These are phyloP conservation scores for Coemansia sp. DNA, from an alignment of 192 early-diverging fungal species.

Conservation along the genomic window DNA sequence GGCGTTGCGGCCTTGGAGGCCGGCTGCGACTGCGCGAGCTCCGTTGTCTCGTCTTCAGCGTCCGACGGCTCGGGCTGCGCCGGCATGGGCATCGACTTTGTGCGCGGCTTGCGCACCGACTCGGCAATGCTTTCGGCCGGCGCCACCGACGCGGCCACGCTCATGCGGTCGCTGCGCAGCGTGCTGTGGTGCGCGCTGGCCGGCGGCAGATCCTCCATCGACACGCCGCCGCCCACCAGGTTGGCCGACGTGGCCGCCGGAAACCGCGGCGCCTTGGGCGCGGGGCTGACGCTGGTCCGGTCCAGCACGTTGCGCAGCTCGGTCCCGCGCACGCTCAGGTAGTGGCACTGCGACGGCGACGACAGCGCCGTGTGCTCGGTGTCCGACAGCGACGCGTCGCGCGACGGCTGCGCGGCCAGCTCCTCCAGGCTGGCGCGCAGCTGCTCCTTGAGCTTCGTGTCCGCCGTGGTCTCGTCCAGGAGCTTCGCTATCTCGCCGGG, in stretches of 20 bases:
- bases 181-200: conserved; percentile 18
- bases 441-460: conserved; percentile 43
- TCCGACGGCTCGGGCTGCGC: neutral
- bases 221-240: conserved; percentile 44
- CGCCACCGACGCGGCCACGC: conserved; percentile 31
- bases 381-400: conserved; percentile 25
- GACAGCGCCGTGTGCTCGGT: conserved; percentile 25
- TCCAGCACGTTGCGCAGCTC: conserved; percentile 47
- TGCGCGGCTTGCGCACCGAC: neutral
- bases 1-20: neutral
- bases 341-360: conserved; percentile 28
- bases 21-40: conserved; percentile 1
- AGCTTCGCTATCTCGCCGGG: conserved; percentile 36
- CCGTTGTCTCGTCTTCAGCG: neutral
- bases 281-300: conserved; percentile 43
- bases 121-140: conserved; percentile 25
- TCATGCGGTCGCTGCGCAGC: conserved; percentile 31
- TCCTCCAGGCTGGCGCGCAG: conserved; percentile 46
- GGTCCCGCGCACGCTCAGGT: conserved; percentile 44
- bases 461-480: conserved; percentile 29
- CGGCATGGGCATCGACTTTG: conserved; percentile 7
- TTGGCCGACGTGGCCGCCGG: conserved; percentile 7
- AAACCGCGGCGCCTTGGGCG: conserved; percentile 23
- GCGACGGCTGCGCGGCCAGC: conserved; percentile 13
- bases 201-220: conserved; percentile 33